Conservation (phyloP, 2,329 filamentous ascomycete genomes). For the Apiospora marii region DNA sequence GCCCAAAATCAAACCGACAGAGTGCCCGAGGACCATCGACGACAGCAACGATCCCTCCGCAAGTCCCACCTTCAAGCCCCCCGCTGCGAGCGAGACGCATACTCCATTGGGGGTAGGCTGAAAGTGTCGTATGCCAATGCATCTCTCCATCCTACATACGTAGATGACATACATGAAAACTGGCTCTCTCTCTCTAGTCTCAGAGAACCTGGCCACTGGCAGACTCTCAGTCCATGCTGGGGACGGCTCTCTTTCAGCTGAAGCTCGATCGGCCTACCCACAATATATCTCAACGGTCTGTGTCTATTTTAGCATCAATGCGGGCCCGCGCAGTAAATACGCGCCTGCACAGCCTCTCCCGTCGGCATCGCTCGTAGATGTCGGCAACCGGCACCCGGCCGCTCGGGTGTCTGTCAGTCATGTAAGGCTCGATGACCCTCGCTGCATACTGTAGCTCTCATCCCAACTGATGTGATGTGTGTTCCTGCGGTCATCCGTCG, state of each 20-base stretch:
- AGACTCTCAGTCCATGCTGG: not conserved
- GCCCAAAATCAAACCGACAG: not conserved
- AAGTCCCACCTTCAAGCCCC: not conserved
- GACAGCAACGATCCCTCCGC: not conserved
- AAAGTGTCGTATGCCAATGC: not conserved
- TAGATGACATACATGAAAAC: not conserved
- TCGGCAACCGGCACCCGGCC: not conserved
- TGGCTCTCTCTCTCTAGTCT: not conserved
- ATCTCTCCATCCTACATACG: not conserved
- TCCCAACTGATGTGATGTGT: not conserved
- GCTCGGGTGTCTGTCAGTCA: not conserved
- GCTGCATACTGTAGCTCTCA: too few species aligned
- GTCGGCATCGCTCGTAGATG: not conserved
- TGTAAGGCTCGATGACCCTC: not conserved
- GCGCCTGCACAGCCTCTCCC: conserved; percentile 1
- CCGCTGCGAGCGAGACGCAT: not conserved
- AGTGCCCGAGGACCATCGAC: not conserved
- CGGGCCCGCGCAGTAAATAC: not conserved
- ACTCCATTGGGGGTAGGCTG: not conserved
- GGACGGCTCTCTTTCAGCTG: not conserved
- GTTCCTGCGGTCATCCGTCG: not conserved
- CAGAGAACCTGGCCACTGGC: not conserved
- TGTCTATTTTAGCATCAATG: not conserved
- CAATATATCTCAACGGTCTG: conserved; percentile 2
- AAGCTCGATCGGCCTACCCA: not conserved